Evolutionary conservation across 1,284 basidiomycete species (phyloP), one percentile per base, ranked within the genome.

Genomic region (Melampsora abietis-canadensis): DNA sequence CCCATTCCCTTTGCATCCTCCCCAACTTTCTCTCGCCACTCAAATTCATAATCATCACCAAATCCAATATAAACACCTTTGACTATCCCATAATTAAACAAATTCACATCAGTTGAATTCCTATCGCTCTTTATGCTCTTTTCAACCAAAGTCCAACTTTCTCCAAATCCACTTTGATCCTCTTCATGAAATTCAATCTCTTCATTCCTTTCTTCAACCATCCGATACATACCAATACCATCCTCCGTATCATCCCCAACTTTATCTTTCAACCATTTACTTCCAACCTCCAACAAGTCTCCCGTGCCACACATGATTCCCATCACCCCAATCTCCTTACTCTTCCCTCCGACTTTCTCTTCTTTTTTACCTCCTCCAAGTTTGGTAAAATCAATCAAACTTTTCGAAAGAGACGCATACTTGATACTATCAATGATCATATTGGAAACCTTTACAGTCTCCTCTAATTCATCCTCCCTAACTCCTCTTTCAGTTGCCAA

Each of bases 401-500:
- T 57, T 21, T 27, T 57, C 7, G 51, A 57, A 21, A 57, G 51
- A 21, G 12, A 21, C 0, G 15, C 3, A 21, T 57, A 57, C 15
- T 21, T 57, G 10, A 57, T 10, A 21, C 21, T 21, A 57, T 57
- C 51, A 15, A 57, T 57, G 1, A 57, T 15, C 51, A n/a, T 57
- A 10, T 19, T 8, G 8, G 51, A 57, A 21, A 12, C 21, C 47
- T 70, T 60, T 2, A 70, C 40, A 12, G 68, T 70, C 24, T 70
- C 30, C 24, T 70, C 68, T 24, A 70, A 31, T 40, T 64, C 68
- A 40, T 62, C 68, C 24, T 63, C 68, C 47, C 51, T 70, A 17
- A 70, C 34, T 7, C 68, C 68, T 48, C 63, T 24, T 54, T 70
- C 68, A 63, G 60, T 70, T 7, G 68, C 68, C 31, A 70, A 46